Evolutionary conservation across 2,329 filamentous ascomycete genomes (phyloP), one percentile per base, ranked within the genome.

Genomic region (Trichophyton equinum): DNA sequence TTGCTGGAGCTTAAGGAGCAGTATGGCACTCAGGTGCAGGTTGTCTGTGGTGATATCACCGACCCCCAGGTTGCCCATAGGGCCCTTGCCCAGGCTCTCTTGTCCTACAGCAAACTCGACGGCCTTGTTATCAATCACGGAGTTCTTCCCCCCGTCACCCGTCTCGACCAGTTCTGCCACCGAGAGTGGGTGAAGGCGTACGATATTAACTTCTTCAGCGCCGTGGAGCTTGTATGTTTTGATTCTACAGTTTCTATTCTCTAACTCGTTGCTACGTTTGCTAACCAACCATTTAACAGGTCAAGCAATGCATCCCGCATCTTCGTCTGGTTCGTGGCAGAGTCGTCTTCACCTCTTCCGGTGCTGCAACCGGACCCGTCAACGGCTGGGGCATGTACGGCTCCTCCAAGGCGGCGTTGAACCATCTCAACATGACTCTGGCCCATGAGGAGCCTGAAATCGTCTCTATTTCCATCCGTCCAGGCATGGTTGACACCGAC

Each of bases 111-210:
- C 8, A 79, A 77, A 57, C 75, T 99, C 3, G 91, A 99, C 70
- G 87, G 85, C 1, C 72, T 99, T 51, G 83, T 99, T 11, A 77
- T 97, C 64, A 97, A 97, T 73, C 94, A 99, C 71, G 91, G 91
- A 20, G 79, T 85, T 0, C 75, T 99, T 51, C 81, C 84, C n/a
- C 88, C 90, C 0, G 85, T 95, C 47, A 83, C 82, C 58, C 83
- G 82, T 62, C 76, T 97, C 51, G 83, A 77, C 2, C 82, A 92
- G 60, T 38, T 38, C 33, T 38, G 79, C 81, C 15, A 81, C 82
- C n/a, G 87, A 42, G 85, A 88, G 63, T 96, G 91, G 89, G 86
- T 84, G 68, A 74, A 76, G 1, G 78, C 82, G 7, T 96, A 90
- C 73, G 86, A 95, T 67, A 78, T 90, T 64, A 97, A 97, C 71